A percentile compares a stretch with the other conserved stretches of the same genome.
Evolutionary conservation across 495 filamentous ascomycete genomes (phyloP).

Genomic region (Penicillium coffeae): DNA sequence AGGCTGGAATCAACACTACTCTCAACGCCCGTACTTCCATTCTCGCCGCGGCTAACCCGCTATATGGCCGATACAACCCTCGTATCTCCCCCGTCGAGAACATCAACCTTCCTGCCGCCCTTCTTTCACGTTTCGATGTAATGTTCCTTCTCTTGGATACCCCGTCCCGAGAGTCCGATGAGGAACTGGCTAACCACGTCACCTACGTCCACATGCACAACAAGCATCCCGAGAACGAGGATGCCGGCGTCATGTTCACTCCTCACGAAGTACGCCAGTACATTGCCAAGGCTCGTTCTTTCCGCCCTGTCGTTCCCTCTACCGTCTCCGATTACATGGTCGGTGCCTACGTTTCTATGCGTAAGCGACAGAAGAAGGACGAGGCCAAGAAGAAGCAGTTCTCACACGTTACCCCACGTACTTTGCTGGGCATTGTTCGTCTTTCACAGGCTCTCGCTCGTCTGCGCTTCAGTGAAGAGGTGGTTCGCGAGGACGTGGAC

Average conservation of each 20-base stretch:
- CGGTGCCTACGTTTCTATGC: slow-evolving; percentile 89
- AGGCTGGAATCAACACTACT: slow-evolving; percentile 94
- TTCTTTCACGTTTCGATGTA: slow-evolving; percentile 94
- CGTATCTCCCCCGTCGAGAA: slow-evolving; percentile 95
- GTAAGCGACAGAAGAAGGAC: slow-evolving; percentile 81
- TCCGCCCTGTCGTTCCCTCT: slow-evolving; percentile 78
- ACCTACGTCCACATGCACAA: slow-evolving; percentile 97
- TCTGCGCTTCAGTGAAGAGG: slow-evolving; percentile 76
- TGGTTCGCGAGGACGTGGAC: slow-evolving; percentile 90
- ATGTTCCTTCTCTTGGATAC: slow-evolving; percentile 96
- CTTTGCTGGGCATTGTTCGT: slow-evolving; percentile 86
- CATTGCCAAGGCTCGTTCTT: slow-evolving; percentile 86
- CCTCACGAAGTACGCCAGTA: slow-evolving; percentile 93
- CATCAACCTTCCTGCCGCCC: slow-evolving; percentile 93
- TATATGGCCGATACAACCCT: slow-evolving; percentile 97
- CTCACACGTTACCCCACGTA: slow-evolving; percentile 88
- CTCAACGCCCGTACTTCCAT: slow-evolving; percentile 96
- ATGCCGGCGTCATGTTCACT: slow-evolving; percentile 68
- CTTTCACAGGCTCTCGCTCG: slow-evolving; percentile 94
- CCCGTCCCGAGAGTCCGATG: slow-evolving; percentile 80
- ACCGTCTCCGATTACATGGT: slow-evolving; percentile 91
- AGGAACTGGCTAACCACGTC: slow-evolving; percentile 92
- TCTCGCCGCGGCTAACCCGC: slow-evolving; percentile 93
- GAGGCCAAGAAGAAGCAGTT: slow-evolving; percentile 87
- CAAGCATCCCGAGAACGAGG: slow-evolving; percentile 76